Conservation (phyloP, 2,329 filamentous ascomycete species). For the Zymoseptoria tritici region DNA sequence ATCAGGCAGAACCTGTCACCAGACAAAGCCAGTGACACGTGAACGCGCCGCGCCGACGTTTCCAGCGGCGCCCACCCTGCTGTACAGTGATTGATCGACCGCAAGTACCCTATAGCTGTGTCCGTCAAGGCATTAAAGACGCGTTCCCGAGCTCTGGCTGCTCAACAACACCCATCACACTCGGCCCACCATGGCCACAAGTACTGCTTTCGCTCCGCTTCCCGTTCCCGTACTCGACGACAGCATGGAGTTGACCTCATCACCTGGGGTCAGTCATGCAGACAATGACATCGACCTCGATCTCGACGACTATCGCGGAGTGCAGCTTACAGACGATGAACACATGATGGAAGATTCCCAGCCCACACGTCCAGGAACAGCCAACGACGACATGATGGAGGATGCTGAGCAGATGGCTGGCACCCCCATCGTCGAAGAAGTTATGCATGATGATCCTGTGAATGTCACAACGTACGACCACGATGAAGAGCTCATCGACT, state of each 20-base stretch:
- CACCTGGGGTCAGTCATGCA: conserved; percentile 35
- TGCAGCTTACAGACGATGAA: conserved; percentile 41
- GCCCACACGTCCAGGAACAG: conserved; percentile 32
- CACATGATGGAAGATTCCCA: conserved; percentile 46
- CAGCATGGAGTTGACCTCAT: conserved; percentile 51
- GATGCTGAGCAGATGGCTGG: conserved; percentile 22
- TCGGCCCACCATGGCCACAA: conserved; percentile 16
- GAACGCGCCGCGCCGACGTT: neutral
- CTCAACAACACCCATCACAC: neutral
- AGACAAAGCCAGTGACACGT: neutral
- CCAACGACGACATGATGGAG: conserved; percentile 29
- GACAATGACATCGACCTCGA: conserved; percentile 54
- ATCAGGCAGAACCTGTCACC: neutral
- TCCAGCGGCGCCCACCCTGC: neutral
- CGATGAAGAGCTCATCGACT: conserved; percentile 34
- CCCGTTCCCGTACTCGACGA: conserved; percentile 33
- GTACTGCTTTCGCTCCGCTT: conserved; percentile 20
- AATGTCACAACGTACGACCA: conserved; percentile 4
- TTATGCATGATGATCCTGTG: conserved; percentile 23
- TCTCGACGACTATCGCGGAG: conserved; percentile 40
- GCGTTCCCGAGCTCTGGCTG: conserved; percentile 7
- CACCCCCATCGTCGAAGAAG: conserved; percentile 24
- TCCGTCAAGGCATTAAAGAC: neutral
- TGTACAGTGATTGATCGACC: neutral
- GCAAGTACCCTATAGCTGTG: neutral